Evolutionary conservation across 179 eudicot species (phyloP).

Genomic region (Silene coronaria): DNA sequence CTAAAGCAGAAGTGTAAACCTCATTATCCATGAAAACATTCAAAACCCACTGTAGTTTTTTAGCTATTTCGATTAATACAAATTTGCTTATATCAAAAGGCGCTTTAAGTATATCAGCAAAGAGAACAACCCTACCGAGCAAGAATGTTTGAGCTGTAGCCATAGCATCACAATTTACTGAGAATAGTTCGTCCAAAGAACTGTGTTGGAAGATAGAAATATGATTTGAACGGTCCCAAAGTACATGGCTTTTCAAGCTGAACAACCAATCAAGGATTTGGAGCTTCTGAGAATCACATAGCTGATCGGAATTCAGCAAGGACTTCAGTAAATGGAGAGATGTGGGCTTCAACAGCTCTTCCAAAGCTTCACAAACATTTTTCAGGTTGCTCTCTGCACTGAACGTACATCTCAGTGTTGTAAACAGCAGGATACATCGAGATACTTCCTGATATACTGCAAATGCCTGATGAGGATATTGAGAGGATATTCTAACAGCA

Average conservation of each 20-base stretch:
- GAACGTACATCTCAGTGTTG: constrained; percentile 52
- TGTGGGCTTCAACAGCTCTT: constrained; percentile 73
- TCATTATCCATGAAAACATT: constrained; percentile 49
- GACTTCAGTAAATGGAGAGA: constrained; percentile 71
- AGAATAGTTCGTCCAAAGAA: constrained; percentile 39
- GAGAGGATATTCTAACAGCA: constrained; percentile 79
- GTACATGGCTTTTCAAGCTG: constrained; percentile 26
- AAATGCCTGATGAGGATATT: constrained; percentile 66
- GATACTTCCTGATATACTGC: constrained; percentile 46
- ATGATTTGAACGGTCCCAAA: constrained; percentile 19
- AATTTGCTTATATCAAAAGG: constrained; percentile 61
- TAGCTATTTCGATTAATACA: constrained; percentile 46
- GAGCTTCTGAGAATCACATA: constrained; percentile 47
- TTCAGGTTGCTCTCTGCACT: constrained; percentile 44
- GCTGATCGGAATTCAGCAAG: constrained; percentile 58
- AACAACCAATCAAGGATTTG: constrained; percentile 67
- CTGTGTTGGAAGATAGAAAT: constrained; percentile 20
- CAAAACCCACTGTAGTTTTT: constrained; percentile 66
- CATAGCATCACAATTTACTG: constrained; percentile 41
- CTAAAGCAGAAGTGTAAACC: constrained; percentile 52
- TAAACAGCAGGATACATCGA: constrained; percentile 50
- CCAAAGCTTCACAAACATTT: constrained; percentile 58
- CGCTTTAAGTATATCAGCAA: constrained; percentile 60
- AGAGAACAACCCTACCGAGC: constrained; percentile 53
- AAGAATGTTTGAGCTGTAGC: constrained; percentile 36